phyloP scores from a whole-genome alignment of 1,284 basidiomycete genomes.

The Grifola frondosa region DNA sequence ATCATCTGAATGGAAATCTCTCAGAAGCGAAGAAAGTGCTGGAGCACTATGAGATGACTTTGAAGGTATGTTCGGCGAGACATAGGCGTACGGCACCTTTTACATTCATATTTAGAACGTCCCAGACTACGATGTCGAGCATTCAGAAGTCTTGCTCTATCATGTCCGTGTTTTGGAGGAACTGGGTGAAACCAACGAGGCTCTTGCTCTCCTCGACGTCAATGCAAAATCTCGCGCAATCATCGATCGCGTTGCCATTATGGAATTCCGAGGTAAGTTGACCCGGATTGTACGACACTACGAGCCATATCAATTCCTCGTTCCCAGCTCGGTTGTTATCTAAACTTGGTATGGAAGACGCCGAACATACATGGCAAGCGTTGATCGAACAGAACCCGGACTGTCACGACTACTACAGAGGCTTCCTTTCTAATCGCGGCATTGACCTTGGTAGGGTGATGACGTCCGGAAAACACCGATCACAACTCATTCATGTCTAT shows the following conservation, averaged over 20 bases:
- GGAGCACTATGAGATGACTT: conserved; percentile 62
- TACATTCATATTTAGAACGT: conserved; percentile 52
- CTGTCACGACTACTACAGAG: conserved; percentile 77
- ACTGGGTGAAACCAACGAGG: conserved; percentile 63
- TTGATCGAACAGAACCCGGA: conserved; percentile 89
- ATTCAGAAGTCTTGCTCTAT: conserved; percentile 84
- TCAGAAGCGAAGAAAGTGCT: conserved; percentile 74
- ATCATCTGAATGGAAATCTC: conserved; percentile 81
- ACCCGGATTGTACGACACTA: too few species aligned
- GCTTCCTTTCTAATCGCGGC: conserved; percentile 67
- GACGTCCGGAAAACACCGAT: too few species aligned
- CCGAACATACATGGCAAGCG: conserved; percentile 75
- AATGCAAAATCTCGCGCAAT: conserved; percentile 67
- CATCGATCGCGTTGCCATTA: conserved; percentile 70
- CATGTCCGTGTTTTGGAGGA: conserved; percentile 82
- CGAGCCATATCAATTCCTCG: too few species aligned
- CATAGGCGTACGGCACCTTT: conserved; percentile 1
- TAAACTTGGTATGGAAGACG: conserved; percentile 66
- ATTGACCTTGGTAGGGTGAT: conserved; percentile 58
- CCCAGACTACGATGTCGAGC: conserved; percentile 78
- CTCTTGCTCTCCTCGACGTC: conserved; percentile 61
- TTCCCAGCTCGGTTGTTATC: conserved; percentile 72
- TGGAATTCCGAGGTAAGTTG: conserved; percentile 66
- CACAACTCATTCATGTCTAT: not conserved
- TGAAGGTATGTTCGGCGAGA: conserved; percentile 49